Percentiles rank a stretch among this genome's conserved stretches.
Conservation (phyloP, 2,329 filamentous ascomycete genomes). For the Aspergillus sp. region DNA sequence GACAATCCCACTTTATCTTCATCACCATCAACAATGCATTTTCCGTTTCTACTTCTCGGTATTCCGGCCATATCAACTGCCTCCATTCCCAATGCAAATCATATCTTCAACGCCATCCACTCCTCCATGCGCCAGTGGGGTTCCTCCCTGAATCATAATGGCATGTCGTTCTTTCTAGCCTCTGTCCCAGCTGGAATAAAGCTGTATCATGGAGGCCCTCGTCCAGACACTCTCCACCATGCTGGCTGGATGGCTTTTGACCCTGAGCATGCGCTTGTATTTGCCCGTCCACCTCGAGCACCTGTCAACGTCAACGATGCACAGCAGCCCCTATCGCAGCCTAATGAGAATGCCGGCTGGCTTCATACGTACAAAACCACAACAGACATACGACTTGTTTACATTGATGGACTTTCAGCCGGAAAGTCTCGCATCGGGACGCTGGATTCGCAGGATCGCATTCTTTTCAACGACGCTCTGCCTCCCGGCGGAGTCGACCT, state of each 20-base stretch:
- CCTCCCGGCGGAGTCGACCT: background rate
- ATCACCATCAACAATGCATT: background rate
- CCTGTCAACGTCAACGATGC: background rate
- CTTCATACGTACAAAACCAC: constrained; percentile 60
- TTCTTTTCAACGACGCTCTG: constrained; percentile 45
- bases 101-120: constrained; percentile 61
- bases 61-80: background rate
- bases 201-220: constrained; percentile 59
- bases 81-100: background rate
- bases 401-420: constrained; percentile 64
- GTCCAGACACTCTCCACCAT: constrained; percentile 40
- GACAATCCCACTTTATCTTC: too few relatives aligned
- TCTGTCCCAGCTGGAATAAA: constrained; percentile 57
- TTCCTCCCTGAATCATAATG: constrained; percentile 65
- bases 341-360: constrained; percentile 42
- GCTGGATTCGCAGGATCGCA: constrained; percentile 59
- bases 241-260: constrained; percentile 70
- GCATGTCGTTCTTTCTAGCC: constrained; percentile 62
- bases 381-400: constrained; percentile 55
- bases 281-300: constrained; percentile 39
- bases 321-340: background rate
- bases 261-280: constrained; percentile 62
- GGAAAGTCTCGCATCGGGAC: constrained; percentile 61
- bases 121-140: constrained; percentile 67
- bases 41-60: background rate